phyloP scores from a whole-genome alignment of 148 eudicot species.

The Camellia lanceoleosa region DNA sequence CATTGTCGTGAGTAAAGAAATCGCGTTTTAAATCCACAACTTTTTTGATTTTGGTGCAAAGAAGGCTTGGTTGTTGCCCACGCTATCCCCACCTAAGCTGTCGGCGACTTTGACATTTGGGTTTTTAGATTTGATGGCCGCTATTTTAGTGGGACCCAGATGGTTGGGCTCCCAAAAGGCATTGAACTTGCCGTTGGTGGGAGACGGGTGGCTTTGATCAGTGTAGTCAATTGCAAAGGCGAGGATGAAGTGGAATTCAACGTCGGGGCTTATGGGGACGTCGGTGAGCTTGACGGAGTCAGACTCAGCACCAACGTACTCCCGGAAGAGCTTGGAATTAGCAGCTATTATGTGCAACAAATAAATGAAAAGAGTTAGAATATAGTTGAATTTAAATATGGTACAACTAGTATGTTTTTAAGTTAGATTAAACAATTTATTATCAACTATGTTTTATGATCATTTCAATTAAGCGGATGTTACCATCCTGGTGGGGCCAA shows the following conservation, averaged over 20 bases:
- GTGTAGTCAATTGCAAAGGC: not conserved
- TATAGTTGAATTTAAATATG: too few species aligned
- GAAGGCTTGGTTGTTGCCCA: not conserved
- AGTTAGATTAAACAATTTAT: too few species aligned
- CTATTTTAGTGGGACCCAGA: not conserved
- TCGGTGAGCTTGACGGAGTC: not conserved
- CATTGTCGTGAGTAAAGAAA: too few species aligned
- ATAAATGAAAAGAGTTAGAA: too few species aligned
- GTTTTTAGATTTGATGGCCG: not conserved
- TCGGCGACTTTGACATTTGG: conserved; percentile 3
- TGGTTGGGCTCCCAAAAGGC: conserved; percentile 11
- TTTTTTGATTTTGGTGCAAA: not conserved
- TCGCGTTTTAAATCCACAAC: not conserved
- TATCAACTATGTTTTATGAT: too few species aligned
- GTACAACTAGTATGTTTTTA: too few species aligned
- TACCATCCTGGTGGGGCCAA: too few species aligned
- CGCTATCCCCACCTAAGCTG: conserved; percentile 3
- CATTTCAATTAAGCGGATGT: too few species aligned
- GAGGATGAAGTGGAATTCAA: not conserved
- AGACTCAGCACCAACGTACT: not conserved
- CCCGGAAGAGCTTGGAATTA: not conserved
- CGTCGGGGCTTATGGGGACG: not conserved
- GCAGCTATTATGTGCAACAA: not conserved
- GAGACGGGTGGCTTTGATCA: not conserved
- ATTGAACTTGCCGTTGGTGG: conserved; percentile 10